Base-by-base conservation (phyloP, 768 basidiomycete species). In the Hirschioporus abietinus region DNA sequence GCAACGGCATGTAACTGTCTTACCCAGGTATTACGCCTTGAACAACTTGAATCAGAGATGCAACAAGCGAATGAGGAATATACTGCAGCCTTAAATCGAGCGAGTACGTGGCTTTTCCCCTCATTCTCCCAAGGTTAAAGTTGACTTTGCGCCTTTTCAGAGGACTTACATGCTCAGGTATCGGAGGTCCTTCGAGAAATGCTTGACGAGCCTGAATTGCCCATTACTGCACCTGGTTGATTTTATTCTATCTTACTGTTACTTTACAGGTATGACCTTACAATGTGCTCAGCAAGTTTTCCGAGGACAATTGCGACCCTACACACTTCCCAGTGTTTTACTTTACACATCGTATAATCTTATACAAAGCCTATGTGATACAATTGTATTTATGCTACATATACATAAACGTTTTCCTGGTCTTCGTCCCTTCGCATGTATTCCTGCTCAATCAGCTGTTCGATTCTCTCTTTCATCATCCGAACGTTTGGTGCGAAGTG, bases 401-500 rank as follows among this genome's bases (percentile, higher is more conserved):
- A 98, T 58, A 86, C 77, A 72, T 93, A 91, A 73, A 83, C 78
- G 69, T 86, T 88, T 79, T 80, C 86, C 71, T 93, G 89, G 18
- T 85, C 81, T 9, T 87, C 84, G 72, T 90, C 90, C 66, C 96
- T 82, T 76, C 85, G 84, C 78, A 97, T 72, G 78, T 96, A 98
- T 74, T 96, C 93, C 68, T 84, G 81, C 69, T 97, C 95, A 65
- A 97, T 92, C 69, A 97, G 76, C 52, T 83, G 82, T 71, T 90
- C 89, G 69, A 97, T 87, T 66, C 92, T 82, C 74, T 86, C 85
- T 82, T 98, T 98, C 78, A 98, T 95, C 73, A 84, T 83, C 67
- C 84, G 83, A 26, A 96, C 90, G 68, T 90, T 87, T 60, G 96
- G 96, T 65, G 86, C 83, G 76, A 98, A 99, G 71, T 96, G 91